Evolutionary conservation across 1,284 basidiomycete species (phyloP).

Genomic region (Bondarzewia mesenterica): DNA sequence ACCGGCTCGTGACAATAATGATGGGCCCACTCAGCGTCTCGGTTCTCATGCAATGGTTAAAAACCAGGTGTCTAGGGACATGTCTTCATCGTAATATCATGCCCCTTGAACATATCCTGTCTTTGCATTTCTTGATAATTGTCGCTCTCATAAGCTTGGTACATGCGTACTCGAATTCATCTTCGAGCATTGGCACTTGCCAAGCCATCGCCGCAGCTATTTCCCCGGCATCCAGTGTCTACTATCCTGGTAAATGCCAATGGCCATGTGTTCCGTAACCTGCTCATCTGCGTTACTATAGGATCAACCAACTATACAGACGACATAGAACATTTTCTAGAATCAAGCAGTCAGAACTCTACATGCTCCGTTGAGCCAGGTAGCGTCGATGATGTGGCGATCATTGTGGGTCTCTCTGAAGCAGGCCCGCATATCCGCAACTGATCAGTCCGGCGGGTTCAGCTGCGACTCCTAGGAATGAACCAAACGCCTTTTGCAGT

Average conservation of each 20-base stretch:
- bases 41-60: too few species aligned
- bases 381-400: not conserved
- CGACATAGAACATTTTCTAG: not conserved
- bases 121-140: too few species aligned
- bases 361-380: not conserved
- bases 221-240: conserved; percentile 4
- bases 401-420: not conserved
- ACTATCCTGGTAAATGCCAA: conserved; percentile 31
- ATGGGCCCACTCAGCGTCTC: too few species aligned
- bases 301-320: not conserved
- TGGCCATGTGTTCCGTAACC: not conserved
- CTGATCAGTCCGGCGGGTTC: too few species aligned
- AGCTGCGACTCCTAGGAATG: not conserved
- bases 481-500: not conserved
- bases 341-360: not conserved
- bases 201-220: conserved; percentile 1
- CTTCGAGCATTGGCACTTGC: too few species aligned
- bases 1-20: too few species aligned
- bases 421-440: not conserved
- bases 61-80: too few species aligned
- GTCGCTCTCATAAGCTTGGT: too few species aligned
- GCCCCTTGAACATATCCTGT: too few species aligned
- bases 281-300: not conserved
- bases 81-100: too few species aligned
- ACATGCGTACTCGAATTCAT: too few species aligned